A percentile compares a stretch with the other conserved stretches of the same genome.
These are phyloP conservation scores for Lithocarpus polystachyus DNA, from an alignment of 306 rosid genomes.

Conservation along the genomic window DNA sequence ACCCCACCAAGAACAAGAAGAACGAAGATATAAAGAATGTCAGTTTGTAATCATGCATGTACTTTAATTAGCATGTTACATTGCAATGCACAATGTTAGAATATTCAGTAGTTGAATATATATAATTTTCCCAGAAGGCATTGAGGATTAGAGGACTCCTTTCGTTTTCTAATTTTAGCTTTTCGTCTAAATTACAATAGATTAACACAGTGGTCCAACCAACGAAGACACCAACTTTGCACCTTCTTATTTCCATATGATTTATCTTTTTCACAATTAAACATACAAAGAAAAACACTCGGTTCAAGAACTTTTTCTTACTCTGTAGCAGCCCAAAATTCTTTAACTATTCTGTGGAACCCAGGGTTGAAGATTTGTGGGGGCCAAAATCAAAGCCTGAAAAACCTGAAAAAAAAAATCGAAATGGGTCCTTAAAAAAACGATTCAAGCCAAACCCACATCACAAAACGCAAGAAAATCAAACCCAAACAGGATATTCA, in stretches of 20 bases:
- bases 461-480: no score
- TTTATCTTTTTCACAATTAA: constrained; percentile 16
- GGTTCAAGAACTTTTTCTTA: constrained; percentile 8
- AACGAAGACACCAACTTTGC: constrained; percentile 22
- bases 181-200: neutral
- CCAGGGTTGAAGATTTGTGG: constrained; percentile 45
- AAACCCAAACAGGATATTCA: no score
- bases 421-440: no score
- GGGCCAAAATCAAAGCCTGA: constrained; percentile 31
- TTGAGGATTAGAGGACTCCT: neutral
- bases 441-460: no score
- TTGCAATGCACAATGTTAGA: constrained; percentile 1
- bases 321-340: constrained; percentile 10
- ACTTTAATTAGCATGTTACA: no score
- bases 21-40: no score
- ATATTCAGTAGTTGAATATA: neutral
- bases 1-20: no score
- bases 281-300: neutral
- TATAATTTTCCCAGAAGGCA: neutral
- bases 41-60: no score
- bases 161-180: neutral
- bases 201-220: constrained; percentile 29
- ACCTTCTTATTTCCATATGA: constrained; percentile 35
- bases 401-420: no score
- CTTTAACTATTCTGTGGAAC: constrained; percentile 30